Evolutionary conservation across 2,329 filamentous ascomycete genomes (phyloP), one percentile per base, ranked within the genome.

Genomic region (Fusarium brevicatenulatum): DNA sequence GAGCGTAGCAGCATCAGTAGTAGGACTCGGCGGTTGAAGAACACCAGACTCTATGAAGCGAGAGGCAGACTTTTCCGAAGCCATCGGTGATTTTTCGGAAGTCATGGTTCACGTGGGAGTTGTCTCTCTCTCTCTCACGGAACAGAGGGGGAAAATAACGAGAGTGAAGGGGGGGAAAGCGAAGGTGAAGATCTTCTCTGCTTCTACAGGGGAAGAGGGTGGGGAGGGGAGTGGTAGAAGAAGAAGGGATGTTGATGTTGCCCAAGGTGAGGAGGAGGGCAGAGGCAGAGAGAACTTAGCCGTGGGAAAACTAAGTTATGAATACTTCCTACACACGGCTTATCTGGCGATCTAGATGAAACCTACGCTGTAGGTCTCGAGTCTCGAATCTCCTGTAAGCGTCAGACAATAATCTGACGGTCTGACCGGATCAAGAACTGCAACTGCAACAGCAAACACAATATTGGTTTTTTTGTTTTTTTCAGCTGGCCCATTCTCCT

Each of bases 41-140:
- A 70, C 66, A n/a, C 53, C 61, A 49, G 74, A 64, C 74, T 76
- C 74, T 36, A 66, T 25, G 65, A 75, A 76, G 37, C 72, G 74
- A 69, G 74, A 76, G 49, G 30, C 47, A 39, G 60, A 46, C 64
- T 76, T 76, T 54, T 76, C 74, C 12, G 74, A 65, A 55, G 44
- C 37, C 52, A 60, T 67, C 9, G 34, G 50, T 9, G 50, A 39
- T 34, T 53, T 39, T 36, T 57, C 54, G 42, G 54, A 50, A 36
- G 39, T 42, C 71, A 74, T 75, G 25, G 28, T 40, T 65, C 52
- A 68, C 43, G 52, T 55, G 19, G 23, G 34, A 54, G 23, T 7
- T 37, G 8, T 37, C 36, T 42, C 21, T 15, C 30, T 12, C 30
- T 23, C 23, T 39, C 50, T 40, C 34, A 23, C 30, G 9, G n/a